Evolutionary conservation across 768 basidiomycete species (phyloP).

Genomic region (Myochromella boudieri): DNA sequence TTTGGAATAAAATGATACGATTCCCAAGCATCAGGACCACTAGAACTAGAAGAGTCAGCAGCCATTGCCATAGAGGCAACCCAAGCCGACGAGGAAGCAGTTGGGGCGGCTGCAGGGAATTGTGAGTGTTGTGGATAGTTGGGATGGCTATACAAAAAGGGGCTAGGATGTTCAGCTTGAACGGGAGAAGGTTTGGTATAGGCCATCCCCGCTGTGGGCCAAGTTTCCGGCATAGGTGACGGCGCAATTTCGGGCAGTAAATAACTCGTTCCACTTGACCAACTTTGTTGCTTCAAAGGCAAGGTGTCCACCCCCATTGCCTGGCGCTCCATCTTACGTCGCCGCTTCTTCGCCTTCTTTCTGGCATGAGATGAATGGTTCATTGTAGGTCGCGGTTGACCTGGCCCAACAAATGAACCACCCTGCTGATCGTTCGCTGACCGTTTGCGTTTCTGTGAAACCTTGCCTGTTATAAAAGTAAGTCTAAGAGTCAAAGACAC

Average conservation of each 20-base stretch:
- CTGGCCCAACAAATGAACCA: constrained; percentile 6
- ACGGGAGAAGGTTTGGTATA: neutral
- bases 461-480: neutral
- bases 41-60: constrained; percentile 20
- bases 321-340: constrained; percentile 35
- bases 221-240: neutral
- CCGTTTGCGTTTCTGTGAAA: constrained; percentile 16
- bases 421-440: constrained; percentile 1
- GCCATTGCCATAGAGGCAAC: constrained; percentile 43
- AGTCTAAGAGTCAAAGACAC: neutral
- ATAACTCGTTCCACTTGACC: constrained; percentile 9
- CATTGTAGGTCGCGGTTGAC: constrained; percentile 6
- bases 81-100: constrained; percentile 29
- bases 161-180: neutral
- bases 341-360: constrained; percentile 42
- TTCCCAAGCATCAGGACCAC: neutral
- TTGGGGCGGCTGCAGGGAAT: constrained; percentile 5
- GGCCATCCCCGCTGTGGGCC: neutral
- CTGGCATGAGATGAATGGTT: constrained; percentile 13
- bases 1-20: neutral
- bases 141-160: constrained; percentile 12
- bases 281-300: constrained; percentile 7
- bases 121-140: constrained; percentile 8
- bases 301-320: constrained; percentile 26
- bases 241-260: neutral